These are phyloP conservation scores for Triticum dicoccoides DNA, from an alignment of 176 grass and related monocot species.

Conservation along the genomic window DNA sequence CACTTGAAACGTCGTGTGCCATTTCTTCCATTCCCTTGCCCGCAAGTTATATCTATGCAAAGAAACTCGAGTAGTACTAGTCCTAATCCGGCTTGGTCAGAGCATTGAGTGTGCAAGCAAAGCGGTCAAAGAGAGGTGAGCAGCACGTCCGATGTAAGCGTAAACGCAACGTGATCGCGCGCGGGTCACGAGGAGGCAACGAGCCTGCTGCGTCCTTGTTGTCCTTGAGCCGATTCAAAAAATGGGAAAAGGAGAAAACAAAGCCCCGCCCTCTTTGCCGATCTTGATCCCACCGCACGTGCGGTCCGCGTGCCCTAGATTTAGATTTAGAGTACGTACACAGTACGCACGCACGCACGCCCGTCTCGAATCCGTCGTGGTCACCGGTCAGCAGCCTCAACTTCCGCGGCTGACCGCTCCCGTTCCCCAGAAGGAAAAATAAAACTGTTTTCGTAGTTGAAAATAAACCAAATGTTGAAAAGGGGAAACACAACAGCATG, in stretches of 20 bases:
- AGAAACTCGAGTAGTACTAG: neutral
- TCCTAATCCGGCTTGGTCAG: neutral
- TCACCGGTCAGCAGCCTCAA: neutral
- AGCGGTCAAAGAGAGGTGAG: neutral
- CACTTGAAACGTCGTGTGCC: too few species aligned
- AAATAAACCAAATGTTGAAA: too few species aligned
- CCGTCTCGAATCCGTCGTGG: neutral
- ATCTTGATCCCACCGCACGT: constrained; percentile 33
- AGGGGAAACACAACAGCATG: neutral
- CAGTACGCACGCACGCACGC: neutral
- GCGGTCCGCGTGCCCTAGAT: constrained; percentile 31
- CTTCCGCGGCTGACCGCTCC: neutral
- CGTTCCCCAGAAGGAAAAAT: neutral
- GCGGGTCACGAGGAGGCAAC: constrained; percentile 17
- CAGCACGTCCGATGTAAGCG: neutral
- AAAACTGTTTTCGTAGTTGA: neutral
- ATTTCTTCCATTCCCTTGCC: neutral
- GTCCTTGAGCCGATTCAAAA: neutral
- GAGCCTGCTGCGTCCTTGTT: neutral
- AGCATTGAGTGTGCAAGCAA: neutral
- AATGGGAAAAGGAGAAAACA: neutral
- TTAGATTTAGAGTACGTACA: neutral
- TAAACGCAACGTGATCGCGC: constrained; percentile 8
- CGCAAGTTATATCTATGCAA: too few species aligned
- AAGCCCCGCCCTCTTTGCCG: neutral